Percentiles rank a stretch among this genome's conserved stretches.
Conservation (phyloP, 148 eudicot genomes). For the Diospyros kaki region DNA sequence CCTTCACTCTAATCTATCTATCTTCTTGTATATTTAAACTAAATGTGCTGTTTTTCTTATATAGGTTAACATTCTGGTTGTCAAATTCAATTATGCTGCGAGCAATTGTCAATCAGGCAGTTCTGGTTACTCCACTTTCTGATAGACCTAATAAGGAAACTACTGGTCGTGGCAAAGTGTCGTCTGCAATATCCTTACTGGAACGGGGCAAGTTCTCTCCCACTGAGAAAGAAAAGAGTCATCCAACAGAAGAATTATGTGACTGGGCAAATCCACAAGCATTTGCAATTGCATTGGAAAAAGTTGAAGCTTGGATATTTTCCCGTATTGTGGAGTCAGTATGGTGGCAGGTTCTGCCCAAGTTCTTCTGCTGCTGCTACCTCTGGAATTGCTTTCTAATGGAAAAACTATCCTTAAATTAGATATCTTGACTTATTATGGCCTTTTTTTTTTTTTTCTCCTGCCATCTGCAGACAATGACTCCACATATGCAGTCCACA, state of each 20-base stretch:
- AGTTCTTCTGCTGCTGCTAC: conserved; percentile 3
- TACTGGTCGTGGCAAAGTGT: conserved; percentile 27
- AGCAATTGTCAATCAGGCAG: conserved; percentile 56
- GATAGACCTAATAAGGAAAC: conserved; percentile 19
- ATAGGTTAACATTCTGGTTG: conserved; percentile 86
- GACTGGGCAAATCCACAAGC: conserved; percentile 79
- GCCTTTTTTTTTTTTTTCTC: background rate
- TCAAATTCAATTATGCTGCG: conserved; percentile 77
- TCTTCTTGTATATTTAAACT: conserved; percentile 1
- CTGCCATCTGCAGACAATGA: conserved; percentile 54
- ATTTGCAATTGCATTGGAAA: conserved; percentile 68
- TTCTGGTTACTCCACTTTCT: conserved; percentile 28
- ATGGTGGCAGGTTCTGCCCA: conserved; percentile 88
- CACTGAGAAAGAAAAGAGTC: conserved; percentile 21
- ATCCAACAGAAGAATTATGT: conserved; percentile 39
- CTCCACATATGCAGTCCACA: conserved; percentile 82
- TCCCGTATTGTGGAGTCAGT: conserved; percentile 72
- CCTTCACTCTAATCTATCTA: background rate
- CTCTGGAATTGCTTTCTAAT: background rate
- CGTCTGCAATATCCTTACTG: conserved; percentile 31
- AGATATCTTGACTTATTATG: background rate
- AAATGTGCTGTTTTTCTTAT: conserved; percentile 7
- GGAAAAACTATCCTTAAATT: background rate
- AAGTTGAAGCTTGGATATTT: conserved; percentile 88
- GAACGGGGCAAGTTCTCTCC: conserved; percentile 8